A percentile compares a stretch with the other conserved stretches of the same genome.
These are phyloP conservation scores for Pythium phragmiticola DNA, from an alignment of 352 stramenopile genomes.

Conservation along the genomic window DNA sequence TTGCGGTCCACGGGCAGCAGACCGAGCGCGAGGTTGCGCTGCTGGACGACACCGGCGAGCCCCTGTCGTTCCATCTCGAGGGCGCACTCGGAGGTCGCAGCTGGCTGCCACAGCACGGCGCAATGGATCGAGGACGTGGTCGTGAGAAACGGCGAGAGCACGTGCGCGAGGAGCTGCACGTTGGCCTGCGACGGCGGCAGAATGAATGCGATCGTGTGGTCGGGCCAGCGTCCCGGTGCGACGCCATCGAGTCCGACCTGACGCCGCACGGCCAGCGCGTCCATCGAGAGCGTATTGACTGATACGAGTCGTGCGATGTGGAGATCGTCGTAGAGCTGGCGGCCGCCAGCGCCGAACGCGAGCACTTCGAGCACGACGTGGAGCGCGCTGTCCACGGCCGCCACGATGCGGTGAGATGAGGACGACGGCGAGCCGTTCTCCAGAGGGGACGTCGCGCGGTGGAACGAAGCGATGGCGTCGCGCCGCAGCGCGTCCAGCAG, in stretches of 20 bases:
- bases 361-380: slow-evolving; percentile 67
- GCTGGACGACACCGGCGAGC: slow-evolving; percentile 45
- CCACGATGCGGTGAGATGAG: slow-evolving; percentile 22
- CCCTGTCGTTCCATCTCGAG: slow-evolving; percentile 80
- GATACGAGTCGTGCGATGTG: slow-evolving; percentile 49
- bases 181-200: slow-evolving; percentile 47
- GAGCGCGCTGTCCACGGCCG: slow-evolving; percentile 56
- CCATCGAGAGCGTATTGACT: slow-evolving; percentile 34
- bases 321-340: slow-evolving; percentile 61
- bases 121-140: slow-evolving; percentile 23
- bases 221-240: slow-evolving; percentile 13
- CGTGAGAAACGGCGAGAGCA: slow-evolving; percentile 31
- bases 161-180: slow-evolving; percentile 43
- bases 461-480: slow-evolving; percentile 49
- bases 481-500: slow-evolving; percentile 53
- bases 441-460: slow-evolving; percentile 18
- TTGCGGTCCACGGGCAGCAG: slow-evolving; percentile 58
- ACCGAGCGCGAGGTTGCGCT: slow-evolving; percentile 55
- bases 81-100: slow-evolving; percentile 50
- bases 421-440: not conserved
- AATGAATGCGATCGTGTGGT: slow-evolving; percentile 49
- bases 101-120: slow-evolving; percentile 60
- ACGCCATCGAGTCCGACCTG: slow-evolving; percentile 33
- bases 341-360: slow-evolving; percentile 58
- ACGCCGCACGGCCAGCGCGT: slow-evolving; percentile 32